Conservation (phyloP, 495 filamentous ascomycete genomes). For the Ramalina peruviana region DNA sequence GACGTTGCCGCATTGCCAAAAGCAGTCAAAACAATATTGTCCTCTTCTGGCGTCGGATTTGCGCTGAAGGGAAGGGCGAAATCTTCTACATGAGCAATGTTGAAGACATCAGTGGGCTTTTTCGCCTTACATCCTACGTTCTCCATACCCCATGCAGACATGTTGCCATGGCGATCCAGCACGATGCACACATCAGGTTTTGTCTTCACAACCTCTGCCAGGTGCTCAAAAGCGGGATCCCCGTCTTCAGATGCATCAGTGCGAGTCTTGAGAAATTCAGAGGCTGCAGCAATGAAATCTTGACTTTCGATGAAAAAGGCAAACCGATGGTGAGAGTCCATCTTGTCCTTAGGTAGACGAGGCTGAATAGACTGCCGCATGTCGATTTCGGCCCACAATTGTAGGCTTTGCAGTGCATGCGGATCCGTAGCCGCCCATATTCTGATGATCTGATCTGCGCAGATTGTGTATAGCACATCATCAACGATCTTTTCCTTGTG, state of each 20-base stretch:
- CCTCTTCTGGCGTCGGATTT: constrained; percentile 26
- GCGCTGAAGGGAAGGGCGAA: constrained; percentile 51
- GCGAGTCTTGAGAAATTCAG: constrained; percentile 53
- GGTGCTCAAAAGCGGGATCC: constrained; percentile 61
- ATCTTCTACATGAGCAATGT: constrained; percentile 69
- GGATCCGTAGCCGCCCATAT: constrained; percentile 72
- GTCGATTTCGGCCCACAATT: constrained; percentile 74
- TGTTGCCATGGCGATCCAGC: constrained; percentile 67
- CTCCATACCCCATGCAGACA: constrained; percentile 93
- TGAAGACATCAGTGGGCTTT: constrained; percentile 63
- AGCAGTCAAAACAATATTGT: constrained; percentile 49
- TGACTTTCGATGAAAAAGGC: constrained; percentile 77
- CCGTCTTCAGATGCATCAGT: constrained; percentile 43
- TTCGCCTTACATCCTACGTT: constrained; percentile 65
- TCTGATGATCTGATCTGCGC: constrained; percentile 67
- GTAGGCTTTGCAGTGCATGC: constrained; percentile 54
- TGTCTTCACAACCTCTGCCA: constrained; percentile 74
- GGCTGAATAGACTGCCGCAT: constrained; percentile 60
- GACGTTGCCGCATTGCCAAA: constrained; percentile 49
- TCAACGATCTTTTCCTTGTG: constrained; percentile 48
- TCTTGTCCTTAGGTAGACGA: constrained; percentile 24
- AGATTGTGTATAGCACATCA: constrained; percentile 87
- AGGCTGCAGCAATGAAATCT: constrained; percentile 62
- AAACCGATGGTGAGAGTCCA: constrained; percentile 39
- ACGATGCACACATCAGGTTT: constrained; percentile 80